Base-by-base conservation (phyloP, 495 filamentous ascomycete species). In the Daldinia decipiens region DNA sequence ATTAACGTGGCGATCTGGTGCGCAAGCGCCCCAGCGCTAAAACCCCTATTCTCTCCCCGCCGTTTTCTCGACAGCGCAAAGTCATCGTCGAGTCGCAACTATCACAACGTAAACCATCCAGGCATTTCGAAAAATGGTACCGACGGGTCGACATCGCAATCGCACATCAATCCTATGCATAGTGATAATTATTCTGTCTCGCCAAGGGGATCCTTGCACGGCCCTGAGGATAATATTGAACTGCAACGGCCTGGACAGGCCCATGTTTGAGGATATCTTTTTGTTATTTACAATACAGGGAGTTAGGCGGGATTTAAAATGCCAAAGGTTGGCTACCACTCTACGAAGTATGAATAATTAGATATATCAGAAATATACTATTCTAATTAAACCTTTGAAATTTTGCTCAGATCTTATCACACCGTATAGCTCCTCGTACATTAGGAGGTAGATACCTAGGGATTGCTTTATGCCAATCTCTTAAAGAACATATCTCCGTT, bases 1-100 rank as follows among this genome's bases (percentile, higher is more conserved):
- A 63, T 80, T 5, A 80, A 79, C 59, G 60, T 79, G 11, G 77
- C 76, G 9, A 75, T 80, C 21, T 61, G 78, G 58, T 79, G 77
- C 39, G 73, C 78, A 5, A 72, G 73, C 26, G 73, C 74, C 19
- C 78, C 76, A n/a, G 76, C 76, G 1, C 31, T 77, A 9, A 76
- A 76, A 24, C 70, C 76, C 1, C 11, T 77, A 29, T 70, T 72
- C 19, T 63, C 71, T 12, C 71, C 68, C 0, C 63, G 17, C 5
- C 72, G 59, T 32, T 70, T 74, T 43, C 50, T 76, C 56, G 62
- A 68, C 26, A 67, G 34, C 29, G 5, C 6, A n/a, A 67, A 67
- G 59, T 26, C 19, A 45, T 26, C 19, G 8, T 52, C 69, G 5
- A 63, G 59, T 17, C 62, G 63, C n/a, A 72, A 67, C 9, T 72